phyloP scores from a whole-genome alignment of 2,329 filamentous ascomycete genomes.

The Monosporascus sp. region DNA sequence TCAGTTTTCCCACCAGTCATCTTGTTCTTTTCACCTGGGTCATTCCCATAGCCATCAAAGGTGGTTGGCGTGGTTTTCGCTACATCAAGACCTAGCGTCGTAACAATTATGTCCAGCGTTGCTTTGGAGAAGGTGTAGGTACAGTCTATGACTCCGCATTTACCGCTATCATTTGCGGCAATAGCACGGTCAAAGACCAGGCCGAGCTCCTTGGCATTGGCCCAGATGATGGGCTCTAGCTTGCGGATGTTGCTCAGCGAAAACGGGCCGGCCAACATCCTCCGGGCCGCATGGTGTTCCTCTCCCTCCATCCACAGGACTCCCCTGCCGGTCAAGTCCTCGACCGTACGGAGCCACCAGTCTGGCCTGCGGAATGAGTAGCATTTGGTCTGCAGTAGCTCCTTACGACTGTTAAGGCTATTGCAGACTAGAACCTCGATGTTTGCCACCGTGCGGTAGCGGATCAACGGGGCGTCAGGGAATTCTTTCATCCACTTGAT shows the following conservation, averaged over 20 bases:
- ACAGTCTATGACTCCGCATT: constrained; percentile 4
- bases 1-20: neutral
- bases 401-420: constrained; percentile 17
- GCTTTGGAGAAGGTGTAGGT: constrained; percentile 5
- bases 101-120: constrained; percentile 9
- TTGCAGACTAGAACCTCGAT: constrained; percentile 21
- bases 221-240: constrained; percentile 7
- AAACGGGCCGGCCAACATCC: constrained; percentile 7
- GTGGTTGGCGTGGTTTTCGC: neutral
- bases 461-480: constrained; percentile 22
- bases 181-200: constrained; percentile 4
- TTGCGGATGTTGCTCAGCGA: constrained; percentile 8
- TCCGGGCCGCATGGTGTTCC: constrained; percentile 7
- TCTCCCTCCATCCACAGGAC: constrained; percentile 8
- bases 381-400: constrained; percentile 24
- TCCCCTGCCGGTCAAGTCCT: constrained; percentile 5
- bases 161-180: neutral
- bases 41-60: neutral
- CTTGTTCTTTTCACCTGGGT: too few species aligned
- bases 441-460: constrained; percentile 22
- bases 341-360: constrained; percentile 7
- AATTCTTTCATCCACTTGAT: constrained; percentile 20
- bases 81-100: constrained; percentile 9
- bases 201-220: constrained; percentile 4
- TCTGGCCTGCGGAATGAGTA: constrained; percentile 14